These are phyloP conservation scores for Hevea brasiliensis DNA, from an alignment of 345 rosid genomes.

Conservation along the genomic window DNA sequence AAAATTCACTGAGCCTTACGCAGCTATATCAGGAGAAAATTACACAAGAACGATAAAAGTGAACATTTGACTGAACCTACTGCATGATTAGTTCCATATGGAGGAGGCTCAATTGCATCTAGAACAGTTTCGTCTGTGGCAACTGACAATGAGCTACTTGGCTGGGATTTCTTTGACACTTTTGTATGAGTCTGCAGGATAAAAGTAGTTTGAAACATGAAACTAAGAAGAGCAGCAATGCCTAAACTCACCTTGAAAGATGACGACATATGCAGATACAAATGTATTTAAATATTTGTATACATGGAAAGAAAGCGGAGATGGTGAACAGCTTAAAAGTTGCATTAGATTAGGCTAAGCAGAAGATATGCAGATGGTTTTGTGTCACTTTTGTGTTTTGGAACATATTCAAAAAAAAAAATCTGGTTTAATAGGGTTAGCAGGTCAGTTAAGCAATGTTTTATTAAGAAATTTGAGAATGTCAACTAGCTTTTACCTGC, in stretches of 20 bases:
- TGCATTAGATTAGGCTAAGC: neutral
- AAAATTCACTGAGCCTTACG: neutral
- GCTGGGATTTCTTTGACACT: conserved; percentile 42
- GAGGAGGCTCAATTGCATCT: conserved; percentile 54
- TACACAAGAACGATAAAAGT: neutral
- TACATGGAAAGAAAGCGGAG: neutral
- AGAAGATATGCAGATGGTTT: neutral
- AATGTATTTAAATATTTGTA: neutral
- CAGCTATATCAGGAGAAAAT: neutral
- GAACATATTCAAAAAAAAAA: neutral
- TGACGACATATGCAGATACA: neutral
- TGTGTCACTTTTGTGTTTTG: conserved; percentile 7
- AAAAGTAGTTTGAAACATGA: conserved; percentile 16
- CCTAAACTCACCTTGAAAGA: neutral
- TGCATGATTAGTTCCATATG: conserved; percentile 68
- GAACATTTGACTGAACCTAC: conserved; percentile 38
- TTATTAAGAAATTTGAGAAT: conserved; percentile 8
- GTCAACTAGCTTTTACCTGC: conserved; percentile 65
- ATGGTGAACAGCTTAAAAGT: neutral
- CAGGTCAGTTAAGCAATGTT: neutral
- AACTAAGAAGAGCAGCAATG: conserved; percentile 7
- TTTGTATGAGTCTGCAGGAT: conserved; percentile 80
- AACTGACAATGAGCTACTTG: conserved; percentile 25
- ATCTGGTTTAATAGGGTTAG: neutral
- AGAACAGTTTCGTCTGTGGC: conserved; percentile 42